phyloP scores from a whole-genome alignment of 2,329 filamentous ascomycete genomes.

The Clarireedia paspali region DNA sequence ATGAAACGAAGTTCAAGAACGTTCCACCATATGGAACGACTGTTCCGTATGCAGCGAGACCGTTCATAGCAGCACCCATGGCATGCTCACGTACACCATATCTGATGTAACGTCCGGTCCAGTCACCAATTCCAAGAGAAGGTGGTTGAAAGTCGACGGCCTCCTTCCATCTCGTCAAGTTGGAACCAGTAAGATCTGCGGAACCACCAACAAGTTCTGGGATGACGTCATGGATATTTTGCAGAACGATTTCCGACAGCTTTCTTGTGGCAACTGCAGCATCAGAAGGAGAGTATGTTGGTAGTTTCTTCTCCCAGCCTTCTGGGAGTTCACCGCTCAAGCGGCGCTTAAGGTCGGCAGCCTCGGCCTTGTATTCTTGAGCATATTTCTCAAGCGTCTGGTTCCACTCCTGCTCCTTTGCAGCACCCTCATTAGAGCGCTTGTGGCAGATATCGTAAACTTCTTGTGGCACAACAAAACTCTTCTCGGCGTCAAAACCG shows the following conservation, averaged over 20 bases:
- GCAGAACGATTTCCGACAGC: conserved; percentile 88
- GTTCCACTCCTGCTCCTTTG: conserved; percentile 92
- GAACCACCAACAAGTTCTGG: conserved; percentile 95
- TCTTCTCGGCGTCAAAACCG: conserved; percentile 91
- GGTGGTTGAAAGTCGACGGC: conserved; percentile 97
- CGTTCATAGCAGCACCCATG: conserved; percentile 92
- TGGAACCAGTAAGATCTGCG: conserved; percentile 95
- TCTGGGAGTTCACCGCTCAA: conserved; percentile 78
- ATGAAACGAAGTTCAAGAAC: conserved; percentile 99
- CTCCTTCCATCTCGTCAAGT: conserved; percentile 97
- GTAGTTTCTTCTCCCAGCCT: conserved; percentile 92
- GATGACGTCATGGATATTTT: conserved; percentile 73
- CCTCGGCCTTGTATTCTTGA: conserved; percentile 68
- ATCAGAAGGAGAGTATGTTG: conserved; percentile 82
- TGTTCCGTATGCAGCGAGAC: conserved; percentile 90
- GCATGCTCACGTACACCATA: conserved; percentile 89
- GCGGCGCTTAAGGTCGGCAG: conserved; percentile 75
- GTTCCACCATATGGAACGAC: conserved; percentile 91
- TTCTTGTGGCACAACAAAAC: conserved; percentile 86
- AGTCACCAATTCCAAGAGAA: conserved; percentile 76
- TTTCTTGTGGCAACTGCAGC: conserved; percentile 85
- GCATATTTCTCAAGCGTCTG: conserved; percentile 82
- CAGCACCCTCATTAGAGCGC: conserved; percentile 78
- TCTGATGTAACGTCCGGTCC: conserved; percentile 83
- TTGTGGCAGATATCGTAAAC: conserved; percentile 89